Conservation (phyloP, 2,329 filamentous ascomycete genomes). For the Monilinia polystroma region DNA sequence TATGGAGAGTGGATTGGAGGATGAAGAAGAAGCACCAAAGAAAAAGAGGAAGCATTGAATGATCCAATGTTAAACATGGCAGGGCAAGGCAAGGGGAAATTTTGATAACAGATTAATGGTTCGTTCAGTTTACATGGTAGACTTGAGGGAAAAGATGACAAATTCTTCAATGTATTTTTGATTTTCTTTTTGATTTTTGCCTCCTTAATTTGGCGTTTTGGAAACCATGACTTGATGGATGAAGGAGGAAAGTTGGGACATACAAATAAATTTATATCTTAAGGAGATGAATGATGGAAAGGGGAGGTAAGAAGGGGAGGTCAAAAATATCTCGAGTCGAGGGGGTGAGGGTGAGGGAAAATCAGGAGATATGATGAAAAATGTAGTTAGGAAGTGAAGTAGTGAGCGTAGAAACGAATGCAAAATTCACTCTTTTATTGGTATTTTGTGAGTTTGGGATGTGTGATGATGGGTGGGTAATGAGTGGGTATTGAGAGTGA, state of each 20-base stretch:
- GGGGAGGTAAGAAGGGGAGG: too few relatives aligned
- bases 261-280: not conserved
- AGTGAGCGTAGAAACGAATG: too few relatives aligned
- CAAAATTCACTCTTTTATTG: too few relatives aligned
- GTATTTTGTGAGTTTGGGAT: too few relatives aligned
- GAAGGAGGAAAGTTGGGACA: not conserved
- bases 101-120: not conserved
- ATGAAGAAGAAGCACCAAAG: slow-evolving; percentile 72
- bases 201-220: not conserved
- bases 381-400: too few relatives aligned
- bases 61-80: not conserved
- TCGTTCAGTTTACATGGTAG: not conserved
- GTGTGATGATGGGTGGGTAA: too few relatives aligned
- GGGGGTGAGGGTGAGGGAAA: too few relatives aligned
- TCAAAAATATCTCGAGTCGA: too few relatives aligned
- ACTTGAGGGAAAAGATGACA: slow-evolving; percentile 5
- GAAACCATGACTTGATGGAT: not conserved
- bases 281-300: too few relatives aligned
- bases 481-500: too few relatives aligned
- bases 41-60: slow-evolving; percentile 62
- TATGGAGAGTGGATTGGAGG: slow-evolving; percentile 61
- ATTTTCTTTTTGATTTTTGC: not conserved
- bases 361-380: too few relatives aligned
- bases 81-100: not conserved
- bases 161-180: slow-evolving; percentile 8